A percentile compares a stretch with the other conserved stretches of the same genome.
Evolutionary conservation across 2,329 filamentous ascomycete species (phyloP).

Genomic region (Trichoderma harzianum): DNA sequence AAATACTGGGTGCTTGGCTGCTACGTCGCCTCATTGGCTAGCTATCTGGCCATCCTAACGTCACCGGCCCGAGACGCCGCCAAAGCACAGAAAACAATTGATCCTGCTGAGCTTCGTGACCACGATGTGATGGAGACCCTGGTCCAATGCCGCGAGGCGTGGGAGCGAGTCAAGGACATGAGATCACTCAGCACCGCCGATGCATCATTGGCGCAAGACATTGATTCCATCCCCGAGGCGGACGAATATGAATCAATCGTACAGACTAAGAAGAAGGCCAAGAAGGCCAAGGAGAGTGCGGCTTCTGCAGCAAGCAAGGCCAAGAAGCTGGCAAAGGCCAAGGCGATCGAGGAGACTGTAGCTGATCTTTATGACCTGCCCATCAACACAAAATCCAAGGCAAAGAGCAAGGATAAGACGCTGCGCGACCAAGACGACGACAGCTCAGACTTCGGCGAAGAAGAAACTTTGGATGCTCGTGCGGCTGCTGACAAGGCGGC

Average conservation of each 20-base stretch:
- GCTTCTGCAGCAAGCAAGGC: conserved; percentile 34
- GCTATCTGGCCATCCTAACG: conserved; percentile 94
- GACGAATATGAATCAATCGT: conserved; percentile 23
- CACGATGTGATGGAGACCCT: conserved; percentile 89
- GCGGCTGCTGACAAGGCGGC: conserved; percentile 83
- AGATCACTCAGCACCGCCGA: conserved; percentile 44
- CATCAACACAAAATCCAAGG: conserved; percentile 48
- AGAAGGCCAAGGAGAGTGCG: conserved; percentile 23
- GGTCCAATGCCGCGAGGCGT: conserved; percentile 74
- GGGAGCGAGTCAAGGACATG: conserved; percentile 71
- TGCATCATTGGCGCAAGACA: conserved; percentile 27
- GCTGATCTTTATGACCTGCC: conserved; percentile 65
- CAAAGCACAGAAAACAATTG: conserved; percentile 56
- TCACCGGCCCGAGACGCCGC: conserved; percentile 65
- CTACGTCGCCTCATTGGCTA: conserved; percentile 80
- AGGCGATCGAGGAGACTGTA: conserved; percentile 66
- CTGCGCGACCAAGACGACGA: conserved; percentile 50
- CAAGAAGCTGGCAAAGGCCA: conserved; percentile 45
- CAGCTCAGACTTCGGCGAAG: conserved; percentile 91
- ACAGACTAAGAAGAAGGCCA: conserved; percentile 31
- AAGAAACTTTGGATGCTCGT: conserved; percentile 71
- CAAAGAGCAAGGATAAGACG: conserved; percentile 31
- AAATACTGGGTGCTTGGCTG: conserved; percentile 80
- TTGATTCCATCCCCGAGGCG: conserved; percentile 24
- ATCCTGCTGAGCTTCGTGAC: conserved; percentile 77